A percentile compares a stretch with the other conserved stretches of the same genome.
These are phyloP conservation scores for Acanthamoeba castellanii DNA, from an alignment of 208 protist genomes.

Conservation along the genomic window DNA sequence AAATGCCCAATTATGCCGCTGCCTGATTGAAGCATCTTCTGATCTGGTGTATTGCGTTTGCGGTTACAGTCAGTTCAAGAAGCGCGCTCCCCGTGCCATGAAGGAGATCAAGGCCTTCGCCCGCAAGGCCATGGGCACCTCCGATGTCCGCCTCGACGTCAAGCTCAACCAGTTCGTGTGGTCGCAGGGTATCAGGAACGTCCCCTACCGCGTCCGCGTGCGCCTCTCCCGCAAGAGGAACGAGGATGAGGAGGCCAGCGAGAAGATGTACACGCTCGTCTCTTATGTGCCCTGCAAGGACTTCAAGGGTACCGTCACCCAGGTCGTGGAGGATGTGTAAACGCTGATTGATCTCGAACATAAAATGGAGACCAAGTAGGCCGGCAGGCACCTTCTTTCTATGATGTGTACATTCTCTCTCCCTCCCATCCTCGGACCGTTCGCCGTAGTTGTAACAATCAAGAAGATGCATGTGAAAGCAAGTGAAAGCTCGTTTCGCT, in stretches of 20 bases:
- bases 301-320: slow-evolving; percentile 86
- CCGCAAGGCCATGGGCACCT: slow-evolving; percentile 96
- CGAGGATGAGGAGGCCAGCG: slow-evolving; percentile 92
- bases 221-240: slow-evolving; percentile 93
- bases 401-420: not conserved
- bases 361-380: not conserved
- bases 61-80: slow-evolving; percentile 95
- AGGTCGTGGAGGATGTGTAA: slow-evolving; percentile 84
- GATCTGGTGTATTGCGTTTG: not conserved
- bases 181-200: slow-evolving; percentile 95
- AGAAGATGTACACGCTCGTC: slow-evolving; percentile 93
- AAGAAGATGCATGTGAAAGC: no score
- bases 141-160: slow-evolving; percentile 97
- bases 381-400: not conserved
- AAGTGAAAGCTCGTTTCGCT: no score
- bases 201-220: slow-evolving; percentile 96
- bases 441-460: no score
- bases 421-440: not conserved
- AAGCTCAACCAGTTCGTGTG: slow-evolving; percentile 98
- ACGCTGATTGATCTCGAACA: slow-evolving; percentile 8
- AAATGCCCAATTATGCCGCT: not conserved
- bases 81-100: slow-evolving; percentile 96
- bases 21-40: not conserved
- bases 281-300: slow-evolving; percentile 83
- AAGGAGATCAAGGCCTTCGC: slow-evolving; percentile 97